Conservation (phyloP, 805 yeast species). For the Yarrowia bubula region DNA sequence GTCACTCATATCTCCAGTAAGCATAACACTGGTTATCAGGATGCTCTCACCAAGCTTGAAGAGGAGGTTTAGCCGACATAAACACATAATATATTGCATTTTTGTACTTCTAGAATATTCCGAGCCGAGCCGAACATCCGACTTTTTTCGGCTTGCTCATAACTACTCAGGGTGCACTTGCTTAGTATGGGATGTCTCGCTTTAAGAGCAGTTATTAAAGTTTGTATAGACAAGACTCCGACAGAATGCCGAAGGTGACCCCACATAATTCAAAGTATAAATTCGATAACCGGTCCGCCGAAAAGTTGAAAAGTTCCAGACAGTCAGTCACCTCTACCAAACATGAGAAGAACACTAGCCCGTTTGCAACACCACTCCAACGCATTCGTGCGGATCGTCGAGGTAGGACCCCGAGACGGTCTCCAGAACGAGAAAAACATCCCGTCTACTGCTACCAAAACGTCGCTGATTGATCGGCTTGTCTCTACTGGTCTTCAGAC, state of each 20-base stretch:
- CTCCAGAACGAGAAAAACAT: slow-evolving; percentile 37
- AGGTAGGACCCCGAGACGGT: slow-evolving; percentile 40
- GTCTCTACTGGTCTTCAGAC: slow-evolving; percentile 33
- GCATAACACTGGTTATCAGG: slow-evolving; percentile 44
- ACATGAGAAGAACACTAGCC: slow-evolving; percentile 23
- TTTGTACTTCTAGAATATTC: background rate
- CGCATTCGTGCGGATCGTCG: slow-evolving; percentile 35
- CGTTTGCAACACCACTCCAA: slow-evolving; percentile 24
- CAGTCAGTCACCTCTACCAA: background rate
- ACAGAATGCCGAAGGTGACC: slow-evolving; percentile 16
- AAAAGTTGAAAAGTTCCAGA: background rate
- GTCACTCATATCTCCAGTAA: slow-evolving; percentile 29
- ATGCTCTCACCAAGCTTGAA: slow-evolving; percentile 47
- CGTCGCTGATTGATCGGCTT: slow-evolving; percentile 35
- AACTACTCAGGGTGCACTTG: background rate
- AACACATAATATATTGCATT: background rate
- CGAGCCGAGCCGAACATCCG: background rate
- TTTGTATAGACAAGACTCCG: slow-evolving; percentile 5
- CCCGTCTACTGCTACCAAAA: slow-evolving; percentile 35
- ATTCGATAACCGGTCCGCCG: slow-evolving; percentile 24
- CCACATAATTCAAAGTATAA: slow-evolving; percentile 20
- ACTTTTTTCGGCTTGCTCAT: background rate
- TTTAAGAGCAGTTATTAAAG: background rate
- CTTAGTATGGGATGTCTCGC: background rate
- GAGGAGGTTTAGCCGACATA: slow-evolving; percentile 35